Evolutionary conservation across 345 rosid genomes (phyloP).

Genomic region (Gossypioides kirkii): DNA sequence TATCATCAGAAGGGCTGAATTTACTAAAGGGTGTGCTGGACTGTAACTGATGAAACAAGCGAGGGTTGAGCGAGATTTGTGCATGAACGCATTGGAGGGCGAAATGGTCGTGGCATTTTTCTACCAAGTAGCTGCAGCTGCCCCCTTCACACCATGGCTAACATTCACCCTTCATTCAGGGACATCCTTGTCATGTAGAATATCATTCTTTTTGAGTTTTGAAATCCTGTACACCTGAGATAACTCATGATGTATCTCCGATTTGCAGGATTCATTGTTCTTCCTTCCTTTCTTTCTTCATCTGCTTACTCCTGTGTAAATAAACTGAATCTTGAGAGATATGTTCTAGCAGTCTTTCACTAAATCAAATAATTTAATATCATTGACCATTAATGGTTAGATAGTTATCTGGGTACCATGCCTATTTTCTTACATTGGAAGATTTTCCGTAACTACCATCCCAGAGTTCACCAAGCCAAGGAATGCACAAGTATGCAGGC

Average conservation of each 20-base stretch:
- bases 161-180: conserved; percentile 11
- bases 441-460: background rate
- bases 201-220: background rate
- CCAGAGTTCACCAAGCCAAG: too few relatives aligned
- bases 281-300: background rate
- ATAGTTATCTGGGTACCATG: background rate
- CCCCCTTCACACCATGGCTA: conserved; percentile 3
- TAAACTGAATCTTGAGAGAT: conserved; percentile 15
- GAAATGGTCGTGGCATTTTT: conserved; percentile 12
- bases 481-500: background rate
- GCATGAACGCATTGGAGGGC: conserved; percentile 12
- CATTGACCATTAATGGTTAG: background rate
- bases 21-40: conserved; percentile 80
- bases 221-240: conserved; percentile 23
- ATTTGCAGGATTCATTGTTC: conserved; percentile 23
- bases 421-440: background rate
- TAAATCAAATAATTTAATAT: background rate
- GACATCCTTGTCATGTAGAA: background rate
- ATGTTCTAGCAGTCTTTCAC: conserved; percentile 4
- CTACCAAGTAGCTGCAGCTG: conserved; percentile 11
- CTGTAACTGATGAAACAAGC: conserved; percentile 37
- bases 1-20: conserved; percentile 86
- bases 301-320: conserved; percentile 23
- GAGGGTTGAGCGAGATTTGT: background rate
- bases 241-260: conserved; percentile 26